A percentile compares a stretch with the other conserved stretches of the same genome.
Conservation (phyloP, 2,329 filamentous ascomycete genomes). For the Fusarium algeriense region DNA sequence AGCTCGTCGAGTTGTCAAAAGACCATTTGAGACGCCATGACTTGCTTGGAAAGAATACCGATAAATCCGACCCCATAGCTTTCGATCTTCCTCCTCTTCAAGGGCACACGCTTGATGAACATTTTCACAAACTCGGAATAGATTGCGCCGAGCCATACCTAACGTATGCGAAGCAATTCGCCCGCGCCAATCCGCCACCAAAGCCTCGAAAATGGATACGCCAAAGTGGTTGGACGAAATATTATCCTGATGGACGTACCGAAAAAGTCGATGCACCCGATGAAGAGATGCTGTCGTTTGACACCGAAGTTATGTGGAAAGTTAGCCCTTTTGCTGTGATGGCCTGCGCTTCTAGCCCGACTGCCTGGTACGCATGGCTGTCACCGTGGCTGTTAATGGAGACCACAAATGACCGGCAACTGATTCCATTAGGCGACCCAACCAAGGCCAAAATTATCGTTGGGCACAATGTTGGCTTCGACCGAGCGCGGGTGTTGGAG, state of each 20-base stretch:
- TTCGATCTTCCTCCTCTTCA: slow-evolving; percentile 87
- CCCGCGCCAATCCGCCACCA: slow-evolving; percentile 68
- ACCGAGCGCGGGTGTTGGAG: slow-evolving; percentile 87
- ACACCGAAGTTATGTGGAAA: slow-evolving; percentile 97
- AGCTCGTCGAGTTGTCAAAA: slow-evolving; percentile 82
- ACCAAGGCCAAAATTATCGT: slow-evolving; percentile 80
- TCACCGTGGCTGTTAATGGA: slow-evolving; percentile 95
- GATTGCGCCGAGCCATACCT: slow-evolving; percentile 91
- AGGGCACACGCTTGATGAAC: slow-evolving; percentile 87
- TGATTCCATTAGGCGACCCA: slow-evolving; percentile 88
- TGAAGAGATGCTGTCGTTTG: slow-evolving; percentile 87
- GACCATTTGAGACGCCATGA: slow-evolving; percentile 89
- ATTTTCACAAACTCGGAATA: slow-evolving; percentile 89
- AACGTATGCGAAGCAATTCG: slow-evolving; percentile 79
- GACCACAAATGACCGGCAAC: slow-evolving; percentile 79
- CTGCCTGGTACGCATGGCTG: slow-evolving; percentile 96
- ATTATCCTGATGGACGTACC: slow-evolving; percentile 77
- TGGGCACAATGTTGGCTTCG: slow-evolving; percentile 96
- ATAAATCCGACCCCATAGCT: slow-evolving; percentile 78
- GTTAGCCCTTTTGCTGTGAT: slow-evolving; percentile 93
- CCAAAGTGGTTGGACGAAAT: slow-evolving; percentile 94
- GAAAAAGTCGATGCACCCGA: slow-evolving; percentile 82
- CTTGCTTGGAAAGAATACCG: slow-evolving; percentile 89
- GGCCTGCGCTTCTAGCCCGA: slow-evolving; percentile 92
- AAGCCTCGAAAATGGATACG: slow-evolving; percentile 79